Evolutionary conservation across 768 basidiomycete species (phyloP).

Genomic region (Russula sp.): DNA sequence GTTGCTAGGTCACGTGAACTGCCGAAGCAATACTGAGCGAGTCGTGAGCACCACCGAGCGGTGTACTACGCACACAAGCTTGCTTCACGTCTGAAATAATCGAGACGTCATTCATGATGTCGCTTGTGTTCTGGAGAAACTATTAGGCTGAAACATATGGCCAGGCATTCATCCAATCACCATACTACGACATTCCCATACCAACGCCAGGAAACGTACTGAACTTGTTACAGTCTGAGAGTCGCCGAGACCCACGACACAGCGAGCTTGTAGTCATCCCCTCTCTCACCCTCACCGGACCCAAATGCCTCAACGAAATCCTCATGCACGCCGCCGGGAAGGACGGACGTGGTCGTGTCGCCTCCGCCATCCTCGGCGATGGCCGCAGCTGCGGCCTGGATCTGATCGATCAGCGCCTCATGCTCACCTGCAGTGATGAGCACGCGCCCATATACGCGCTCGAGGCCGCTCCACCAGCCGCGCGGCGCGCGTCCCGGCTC

Average conservation of each 20-base stretch:
- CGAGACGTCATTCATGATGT: too few relatives aligned
- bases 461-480: slow-evolving; percentile 4
- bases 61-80: too few relatives aligned
- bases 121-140: too few relatives aligned
- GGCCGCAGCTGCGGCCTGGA: neutral
- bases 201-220: too few relatives aligned
- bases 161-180: too few relatives aligned
- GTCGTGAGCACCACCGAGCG: too few relatives aligned
- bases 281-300: neutral
- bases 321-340: neutral
- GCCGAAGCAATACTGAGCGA: too few relatives aligned
- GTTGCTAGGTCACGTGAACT: too few relatives aligned
- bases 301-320: slow-evolving; percentile 7
- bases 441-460: neutral
- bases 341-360: neutral
- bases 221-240: neutral
- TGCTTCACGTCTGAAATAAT: too few relatives aligned
- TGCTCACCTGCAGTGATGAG: neutral
- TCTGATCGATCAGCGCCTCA: slow-evolving; percentile 2
- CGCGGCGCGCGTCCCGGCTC: slow-evolving; percentile 1
- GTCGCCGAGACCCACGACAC: neutral
- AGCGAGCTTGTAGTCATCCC: neutral
- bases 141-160: too few relatives aligned
- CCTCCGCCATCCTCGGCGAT: neutral
- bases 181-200: too few relatives aligned